These are phyloP conservation scores for Colletotrichum neosansevieriae DNA, from an alignment of 2,329 filamentous ascomycete genomes.

Conservation along the genomic window DNA sequence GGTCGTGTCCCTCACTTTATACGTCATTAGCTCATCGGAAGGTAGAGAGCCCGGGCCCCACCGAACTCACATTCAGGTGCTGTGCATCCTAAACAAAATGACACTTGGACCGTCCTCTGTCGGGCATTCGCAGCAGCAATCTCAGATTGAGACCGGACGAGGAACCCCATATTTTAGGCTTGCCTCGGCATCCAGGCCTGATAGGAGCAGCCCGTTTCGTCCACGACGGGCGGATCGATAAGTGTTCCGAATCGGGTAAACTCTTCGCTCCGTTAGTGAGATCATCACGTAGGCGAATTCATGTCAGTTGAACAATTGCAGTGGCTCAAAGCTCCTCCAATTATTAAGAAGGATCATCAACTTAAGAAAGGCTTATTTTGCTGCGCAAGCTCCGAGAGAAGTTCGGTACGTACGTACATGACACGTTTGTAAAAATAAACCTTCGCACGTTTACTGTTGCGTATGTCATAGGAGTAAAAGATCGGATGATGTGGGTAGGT, in stretches of 20 bases:
- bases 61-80: slow-evolving; percentile 16
- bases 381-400: too few species aligned
- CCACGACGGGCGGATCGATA: not conserved
- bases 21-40: slow-evolving; percentile 36
- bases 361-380: too few species aligned
- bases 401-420: too few species aligned
- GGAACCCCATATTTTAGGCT: slow-evolving; percentile 31
- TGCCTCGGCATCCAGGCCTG: slow-evolving; percentile 24
- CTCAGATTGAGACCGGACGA: not conserved
- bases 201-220: slow-evolving; percentile 9
- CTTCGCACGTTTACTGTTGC: too few species aligned
- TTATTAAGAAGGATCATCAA: too few species aligned
- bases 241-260: slow-evolving; percentile 11
- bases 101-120: slow-evolving; percentile 22
- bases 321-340: too few species aligned
- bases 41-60: slow-evolving; percentile 31
- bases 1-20: slow-evolving; percentile 31
- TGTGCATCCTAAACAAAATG: slow-evolving; percentile 12
- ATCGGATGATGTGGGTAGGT: too few species aligned
- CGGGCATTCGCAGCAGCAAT: not conserved
- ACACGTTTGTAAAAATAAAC: too few species aligned
- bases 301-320: not conserved
- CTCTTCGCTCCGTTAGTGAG: slow-evolving; percentile 3
- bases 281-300: not conserved
- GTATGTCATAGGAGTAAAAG: too few species aligned